These are phyloP conservation scores for Rhizoctonia solani DNA, from an alignment of 1,284 basidiomycete species.

Conservation along the genomic window DNA sequence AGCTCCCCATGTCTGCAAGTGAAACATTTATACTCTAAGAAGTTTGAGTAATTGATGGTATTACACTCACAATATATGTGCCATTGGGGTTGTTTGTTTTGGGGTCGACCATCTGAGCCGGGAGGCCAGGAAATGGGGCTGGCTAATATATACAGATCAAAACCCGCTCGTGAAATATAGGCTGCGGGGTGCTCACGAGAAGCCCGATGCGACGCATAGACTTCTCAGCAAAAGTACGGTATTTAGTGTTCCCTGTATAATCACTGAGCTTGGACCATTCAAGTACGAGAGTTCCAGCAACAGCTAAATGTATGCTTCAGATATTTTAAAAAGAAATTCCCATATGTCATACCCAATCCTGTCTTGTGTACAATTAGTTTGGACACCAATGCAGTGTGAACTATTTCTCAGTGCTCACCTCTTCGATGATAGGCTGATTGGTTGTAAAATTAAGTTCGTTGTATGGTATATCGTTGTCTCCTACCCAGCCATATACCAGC, in stretches of 20 bases:
- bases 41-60: neutral
- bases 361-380: constrained; percentile 1
- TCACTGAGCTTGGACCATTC: constrained; percentile 19
- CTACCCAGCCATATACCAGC: constrained; percentile 14
- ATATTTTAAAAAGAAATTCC: too few relatives aligned
- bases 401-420: constrained; percentile 41
- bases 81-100: constrained; percentile 56
- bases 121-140: constrained; percentile 50
- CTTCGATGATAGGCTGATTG: constrained; percentile 12
- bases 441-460: constrained; percentile 35
- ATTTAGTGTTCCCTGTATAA: constrained; percentile 31
- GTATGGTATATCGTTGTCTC: constrained; percentile 35
- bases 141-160: neutral
- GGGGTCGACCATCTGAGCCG: constrained; percentile 64
- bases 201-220: constrained; percentile 26
- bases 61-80: constrained; percentile 61
- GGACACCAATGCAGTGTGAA: constrained; percentile 10
- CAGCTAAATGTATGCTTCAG: too few relatives aligned
- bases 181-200: neutral
- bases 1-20: constrained; percentile 16
- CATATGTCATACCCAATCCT: neutral
- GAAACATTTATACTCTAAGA: neutral
- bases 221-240: constrained; percentile 24
- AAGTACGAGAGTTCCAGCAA: constrained; percentile 19
- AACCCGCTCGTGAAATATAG: neutral